A percentile compares a stretch with the other conserved stretches of the same genome.
These are phyloP conservation scores for Myriangium duriaei DNA, from an alignment of 2,329 filamentous ascomycete genomes.

Conservation along the genomic window DNA sequence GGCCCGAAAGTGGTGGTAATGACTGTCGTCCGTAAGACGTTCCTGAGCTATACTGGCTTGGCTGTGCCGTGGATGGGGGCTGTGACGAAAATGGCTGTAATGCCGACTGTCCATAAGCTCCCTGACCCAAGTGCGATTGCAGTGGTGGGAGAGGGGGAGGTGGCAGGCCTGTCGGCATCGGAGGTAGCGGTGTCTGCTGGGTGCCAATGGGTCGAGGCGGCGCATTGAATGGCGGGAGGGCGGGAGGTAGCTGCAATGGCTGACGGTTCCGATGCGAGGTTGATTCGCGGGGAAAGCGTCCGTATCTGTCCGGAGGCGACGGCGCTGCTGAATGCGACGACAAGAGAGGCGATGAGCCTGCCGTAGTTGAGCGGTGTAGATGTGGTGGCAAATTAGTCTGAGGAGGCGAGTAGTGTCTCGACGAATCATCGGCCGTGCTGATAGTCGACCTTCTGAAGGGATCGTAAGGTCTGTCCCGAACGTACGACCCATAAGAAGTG, in stretches of 20 bases:
- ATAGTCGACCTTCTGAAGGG: conserved; percentile 5
- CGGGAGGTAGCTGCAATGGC: conserved; percentile 3
- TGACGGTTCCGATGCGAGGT: conserved; percentile 10
- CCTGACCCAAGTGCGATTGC: no score
- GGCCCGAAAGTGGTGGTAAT: neutral
- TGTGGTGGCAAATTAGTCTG: conserved; percentile 1
- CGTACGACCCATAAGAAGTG: neutral
- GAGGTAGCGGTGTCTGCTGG: conserved; percentile 5
- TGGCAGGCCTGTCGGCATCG: conserved; percentile 9
- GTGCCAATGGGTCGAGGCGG: conserved; percentile 1
- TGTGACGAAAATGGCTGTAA: no score
- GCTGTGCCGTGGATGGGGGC: conserved; percentile 1
- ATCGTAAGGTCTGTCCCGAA: conserved; percentile 5
- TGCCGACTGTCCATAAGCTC: no score
- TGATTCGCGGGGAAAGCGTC: conserved; percentile 8
- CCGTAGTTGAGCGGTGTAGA: conserved; percentile 2
- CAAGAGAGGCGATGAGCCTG: neutral
- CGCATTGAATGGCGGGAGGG: conserved; percentile 9
- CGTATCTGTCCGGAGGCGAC: conserved; percentile 7
- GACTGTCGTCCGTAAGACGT: neutral
- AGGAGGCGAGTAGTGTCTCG: neutral
- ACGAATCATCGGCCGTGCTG: neutral
- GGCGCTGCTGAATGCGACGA: neutral
- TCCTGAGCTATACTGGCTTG: neutral
- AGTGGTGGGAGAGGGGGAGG: conserved; percentile 10